These are phyloP conservation scores for Lophiotrema nucula DNA, from an alignment of 495 filamentous ascomycete species.

Conservation along the genomic window DNA sequence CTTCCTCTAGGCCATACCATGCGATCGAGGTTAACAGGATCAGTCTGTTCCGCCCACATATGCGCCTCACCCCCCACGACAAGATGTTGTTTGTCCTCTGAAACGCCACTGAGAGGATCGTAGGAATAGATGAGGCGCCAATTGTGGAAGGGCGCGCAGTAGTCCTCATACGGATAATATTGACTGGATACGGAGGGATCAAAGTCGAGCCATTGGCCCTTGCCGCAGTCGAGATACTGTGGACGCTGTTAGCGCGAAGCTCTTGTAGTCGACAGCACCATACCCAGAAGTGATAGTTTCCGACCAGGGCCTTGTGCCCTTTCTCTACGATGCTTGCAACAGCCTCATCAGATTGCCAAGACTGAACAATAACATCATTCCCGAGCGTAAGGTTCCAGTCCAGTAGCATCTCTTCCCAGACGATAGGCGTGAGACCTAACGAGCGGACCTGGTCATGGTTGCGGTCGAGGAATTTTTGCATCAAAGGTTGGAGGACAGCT, in stretches of 20 bases:
- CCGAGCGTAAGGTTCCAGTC: slow-evolving; percentile 70
- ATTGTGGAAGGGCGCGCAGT: slow-evolving; percentile 69
- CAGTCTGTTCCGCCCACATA: slow-evolving; percentile 77
- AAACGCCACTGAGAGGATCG: slow-evolving; percentile 63
- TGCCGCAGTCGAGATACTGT: slow-evolving; percentile 78
- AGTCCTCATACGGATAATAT: slow-evolving; percentile 71
- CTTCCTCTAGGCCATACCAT: slow-evolving; percentile 71
- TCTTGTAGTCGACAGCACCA: slow-evolving; percentile 27
- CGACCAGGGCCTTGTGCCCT: slow-evolving; percentile 67
- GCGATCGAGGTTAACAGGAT: slow-evolving; percentile 63
- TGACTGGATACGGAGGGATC: slow-evolving; percentile 42
- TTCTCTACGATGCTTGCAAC: slow-evolving; percentile 54
- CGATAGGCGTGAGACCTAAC: slow-evolving; percentile 63
- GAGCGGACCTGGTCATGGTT: slow-evolving; percentile 59
- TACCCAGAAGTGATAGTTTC: slow-evolving; percentile 76
- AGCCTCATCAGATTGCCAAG: slow-evolving; percentile 62
- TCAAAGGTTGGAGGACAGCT: slow-evolving; percentile 61
- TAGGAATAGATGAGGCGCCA: slow-evolving; percentile 79
- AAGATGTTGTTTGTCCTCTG: slow-evolving; percentile 54
- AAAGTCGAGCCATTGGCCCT: slow-evolving; percentile 73
- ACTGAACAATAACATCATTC: slow-evolving; percentile 65
- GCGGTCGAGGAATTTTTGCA: slow-evolving; percentile 69
- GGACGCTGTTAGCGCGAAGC: background rate
- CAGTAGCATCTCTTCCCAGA: slow-evolving; percentile 81
- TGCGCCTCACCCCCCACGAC: slow-evolving; percentile 76